phyloP scores from a whole-genome alignment of 768 basidiomycete species.

The Tricholoma flavovirens region DNA sequence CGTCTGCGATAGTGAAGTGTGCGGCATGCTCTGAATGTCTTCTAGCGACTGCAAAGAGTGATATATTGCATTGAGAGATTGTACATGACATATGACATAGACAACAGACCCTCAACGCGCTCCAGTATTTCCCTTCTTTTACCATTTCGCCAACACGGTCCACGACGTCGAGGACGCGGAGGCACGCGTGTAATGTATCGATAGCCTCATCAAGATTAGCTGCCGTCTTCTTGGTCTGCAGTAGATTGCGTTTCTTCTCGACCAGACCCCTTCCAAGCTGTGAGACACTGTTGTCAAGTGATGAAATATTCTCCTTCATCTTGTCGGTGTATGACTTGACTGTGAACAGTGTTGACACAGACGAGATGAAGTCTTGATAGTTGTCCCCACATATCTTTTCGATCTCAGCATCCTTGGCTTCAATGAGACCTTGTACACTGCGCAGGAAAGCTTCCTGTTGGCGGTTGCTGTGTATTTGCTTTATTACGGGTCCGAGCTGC shows the following conservation, averaged over 20 bases:
- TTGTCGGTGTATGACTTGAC: slow-evolving; percentile 96
- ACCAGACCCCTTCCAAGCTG: slow-evolving; percentile 84
- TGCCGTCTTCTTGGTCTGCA: slow-evolving; percentile 90
- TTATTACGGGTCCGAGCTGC: slow-evolving; percentile 91
- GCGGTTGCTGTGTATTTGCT: slow-evolving; percentile 82
- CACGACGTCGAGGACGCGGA: slow-evolving; percentile 89
- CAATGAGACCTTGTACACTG: slow-evolving; percentile 80
- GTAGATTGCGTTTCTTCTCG: slow-evolving; percentile 86
- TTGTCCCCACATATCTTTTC: slow-evolving; percentile 94
- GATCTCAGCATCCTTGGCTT: slow-evolving; percentile 94
- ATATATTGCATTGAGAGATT: slow-evolving; percentile 24
- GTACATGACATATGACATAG: slow-evolving; percentile 26
- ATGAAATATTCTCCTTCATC: slow-evolving; percentile 86
- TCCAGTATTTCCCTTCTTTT: slow-evolving; percentile 91
- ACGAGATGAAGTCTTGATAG: slow-evolving; percentile 96
- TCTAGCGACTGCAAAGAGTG: slow-evolving; percentile 71
- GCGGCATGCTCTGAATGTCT: slow-evolving; percentile 87
- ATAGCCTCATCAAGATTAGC: slow-evolving; percentile 95
- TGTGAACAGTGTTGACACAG: slow-evolving; percentile 92
- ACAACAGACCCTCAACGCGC: slow-evolving; percentile 82
- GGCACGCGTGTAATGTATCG: slow-evolving; percentile 88
- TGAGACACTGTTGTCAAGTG: slow-evolving; percentile 82
- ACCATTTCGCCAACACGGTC: slow-evolving; percentile 93
- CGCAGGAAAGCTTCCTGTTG: slow-evolving; percentile 89
- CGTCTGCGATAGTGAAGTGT: slow-evolving; percentile 84